Conservation (phyloP, 176 grass and related monocot species). For the Dendrocalamus sinicus region DNA sequence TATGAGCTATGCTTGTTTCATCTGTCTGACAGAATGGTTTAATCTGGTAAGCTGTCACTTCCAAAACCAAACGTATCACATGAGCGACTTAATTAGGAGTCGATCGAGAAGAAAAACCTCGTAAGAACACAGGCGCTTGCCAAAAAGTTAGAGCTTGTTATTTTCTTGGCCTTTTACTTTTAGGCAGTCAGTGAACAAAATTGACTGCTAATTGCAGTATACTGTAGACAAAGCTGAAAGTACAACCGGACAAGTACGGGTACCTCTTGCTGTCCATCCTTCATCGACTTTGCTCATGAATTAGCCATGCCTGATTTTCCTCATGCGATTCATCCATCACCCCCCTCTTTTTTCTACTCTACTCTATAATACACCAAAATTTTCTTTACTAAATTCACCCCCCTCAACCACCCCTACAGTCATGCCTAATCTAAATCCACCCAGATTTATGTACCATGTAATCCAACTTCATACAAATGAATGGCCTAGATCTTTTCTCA, state of each 20-base stretch:
- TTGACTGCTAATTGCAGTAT: neutral
- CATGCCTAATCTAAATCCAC: no score
- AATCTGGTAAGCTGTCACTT: slow-evolving; percentile 23
- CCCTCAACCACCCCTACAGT: no score
- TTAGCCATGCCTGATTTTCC: neutral
- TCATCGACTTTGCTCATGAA: neutral
- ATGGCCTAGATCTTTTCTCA: no score
- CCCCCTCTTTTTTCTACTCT: no score
- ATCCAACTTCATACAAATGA: no score
- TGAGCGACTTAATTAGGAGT: neutral
- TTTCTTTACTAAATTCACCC: no score
- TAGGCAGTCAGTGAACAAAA: neutral
- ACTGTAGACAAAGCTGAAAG: neutral
- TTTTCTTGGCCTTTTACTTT: neutral
- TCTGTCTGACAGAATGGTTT: neutral
- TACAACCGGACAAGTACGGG: neutral
- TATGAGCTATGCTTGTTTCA: neutral
- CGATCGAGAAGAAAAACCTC: neutral
- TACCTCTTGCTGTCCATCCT: neutral
- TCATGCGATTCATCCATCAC: neutral
- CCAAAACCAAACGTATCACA: neutral
- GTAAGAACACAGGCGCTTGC: neutral
- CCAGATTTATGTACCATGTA: no score
- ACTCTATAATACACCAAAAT: no score
- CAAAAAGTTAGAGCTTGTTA: neutral